A percentile compares a stretch with the other conserved stretches of the same genome.
Conservation (phyloP, 257 asterid genomes). For the Nicotiana obtusifolia region DNA sequence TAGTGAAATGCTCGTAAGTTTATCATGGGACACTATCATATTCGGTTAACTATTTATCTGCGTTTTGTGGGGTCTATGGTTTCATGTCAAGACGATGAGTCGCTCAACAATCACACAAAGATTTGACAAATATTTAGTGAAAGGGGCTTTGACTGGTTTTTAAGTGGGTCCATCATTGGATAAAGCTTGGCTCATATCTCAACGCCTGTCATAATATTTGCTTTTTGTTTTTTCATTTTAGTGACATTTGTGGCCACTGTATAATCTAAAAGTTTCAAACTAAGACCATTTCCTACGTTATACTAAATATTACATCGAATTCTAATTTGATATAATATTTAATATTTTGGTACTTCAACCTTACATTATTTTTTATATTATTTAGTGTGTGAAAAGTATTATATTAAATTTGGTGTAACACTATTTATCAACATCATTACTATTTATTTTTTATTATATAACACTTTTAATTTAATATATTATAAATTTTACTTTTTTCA, state of each 20-base stretch:
- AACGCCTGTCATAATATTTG: not conserved
- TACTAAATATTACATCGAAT: too few relatives aligned
- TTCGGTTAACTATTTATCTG: not conserved
- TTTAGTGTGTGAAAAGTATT: too few relatives aligned
- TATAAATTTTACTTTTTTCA: too few relatives aligned
- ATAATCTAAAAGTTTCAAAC: not conserved
- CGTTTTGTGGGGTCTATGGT: not conserved
- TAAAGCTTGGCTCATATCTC: not conserved
- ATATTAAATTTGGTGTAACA: too few relatives aligned
- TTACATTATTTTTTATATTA: too few relatives aligned
- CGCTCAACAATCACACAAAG: not conserved
- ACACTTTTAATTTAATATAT: too few relatives aligned
- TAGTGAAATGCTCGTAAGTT: not conserved
- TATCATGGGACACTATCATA: slow-evolving; percentile 5
- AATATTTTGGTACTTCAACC: too few relatives aligned
- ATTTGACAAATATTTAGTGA: not conserved
- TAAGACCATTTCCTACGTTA: too few relatives aligned
- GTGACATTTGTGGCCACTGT: not conserved
- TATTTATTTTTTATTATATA: too few relatives aligned
- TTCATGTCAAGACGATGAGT: not conserved
- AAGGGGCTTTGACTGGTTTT: not conserved
- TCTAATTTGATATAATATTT: too few relatives aligned
- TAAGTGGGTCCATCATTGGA: not conserved
- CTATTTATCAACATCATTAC: too few relatives aligned
- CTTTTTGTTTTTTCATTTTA: not conserved